Percentiles rank a stretch among this genome's conserved stretches.
Evolutionary conservation across 192 early-diverging fungal genomes (phyloP).

Genomic region (Linnemannia schmuckeri): DNA sequence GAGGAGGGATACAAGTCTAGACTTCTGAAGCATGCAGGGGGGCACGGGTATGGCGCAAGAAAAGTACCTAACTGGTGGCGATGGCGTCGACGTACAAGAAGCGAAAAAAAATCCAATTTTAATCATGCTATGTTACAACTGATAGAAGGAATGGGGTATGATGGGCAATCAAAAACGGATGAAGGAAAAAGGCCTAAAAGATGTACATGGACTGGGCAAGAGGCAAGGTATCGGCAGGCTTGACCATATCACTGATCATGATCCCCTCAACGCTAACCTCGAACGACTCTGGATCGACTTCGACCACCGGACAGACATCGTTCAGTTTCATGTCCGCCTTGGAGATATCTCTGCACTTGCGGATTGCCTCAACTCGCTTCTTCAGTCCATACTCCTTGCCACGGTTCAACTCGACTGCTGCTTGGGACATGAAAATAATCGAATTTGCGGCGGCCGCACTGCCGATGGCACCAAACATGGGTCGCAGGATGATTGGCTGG

Average conservation of each 20-base stretch:
- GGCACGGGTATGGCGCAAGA: no score
- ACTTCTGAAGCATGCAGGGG: no score
- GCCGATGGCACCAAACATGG: conserved; percentile 86
- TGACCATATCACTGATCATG: conserved; percentile 66
- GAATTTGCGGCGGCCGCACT: conserved; percentile 71
- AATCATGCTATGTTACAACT: not conserved
- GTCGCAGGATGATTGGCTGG: conserved; percentile 86
- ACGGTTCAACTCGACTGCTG: conserved; percentile 72
- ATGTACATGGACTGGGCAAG: conserved; percentile 78
- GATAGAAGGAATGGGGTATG: not conserved
- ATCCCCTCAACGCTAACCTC: conserved; percentile 85
- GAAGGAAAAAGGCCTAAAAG: conserved; percentile 54
- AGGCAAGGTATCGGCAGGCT: conserved; percentile 78
- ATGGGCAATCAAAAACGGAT: no score
- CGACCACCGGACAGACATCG: conserved; percentile 77
- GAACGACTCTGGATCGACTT: conserved; percentile 95
- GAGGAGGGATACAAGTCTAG: no score
- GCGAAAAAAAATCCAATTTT: no score
- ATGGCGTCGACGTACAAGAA: no score
- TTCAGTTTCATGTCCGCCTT: conserved; percentile 94
- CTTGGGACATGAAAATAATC: conserved; percentile 86
- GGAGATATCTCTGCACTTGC: conserved; percentile 79
- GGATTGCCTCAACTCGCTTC: conserved; percentile 79
- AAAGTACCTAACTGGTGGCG: no score
- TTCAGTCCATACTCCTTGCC: conserved; percentile 72